These are phyloP conservation scores for Ceriops tagal DNA, from an alignment of 345 rosid genomes.

Conservation along the genomic window DNA sequence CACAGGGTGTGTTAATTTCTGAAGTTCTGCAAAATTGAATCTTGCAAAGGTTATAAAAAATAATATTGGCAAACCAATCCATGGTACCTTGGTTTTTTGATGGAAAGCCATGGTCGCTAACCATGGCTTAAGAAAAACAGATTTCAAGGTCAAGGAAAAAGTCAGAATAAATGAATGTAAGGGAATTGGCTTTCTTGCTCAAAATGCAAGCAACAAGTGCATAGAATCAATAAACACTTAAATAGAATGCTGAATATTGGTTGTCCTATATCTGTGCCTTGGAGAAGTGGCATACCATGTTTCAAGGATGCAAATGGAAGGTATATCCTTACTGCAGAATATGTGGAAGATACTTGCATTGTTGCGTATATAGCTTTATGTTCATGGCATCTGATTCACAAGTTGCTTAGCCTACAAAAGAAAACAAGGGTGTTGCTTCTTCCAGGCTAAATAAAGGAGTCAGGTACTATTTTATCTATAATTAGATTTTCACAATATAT, in stretches of 20 bases:
- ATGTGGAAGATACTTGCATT: no score
- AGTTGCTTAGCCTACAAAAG: no score
- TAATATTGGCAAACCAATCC: not conserved
- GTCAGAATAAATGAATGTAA: not conserved
- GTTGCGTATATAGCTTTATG: no score
- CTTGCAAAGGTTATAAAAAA: not conserved
- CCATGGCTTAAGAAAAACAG: slow-evolving; percentile 9
- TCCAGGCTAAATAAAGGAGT: no score
- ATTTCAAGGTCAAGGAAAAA: not conserved
- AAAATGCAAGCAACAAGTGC: not conserved
- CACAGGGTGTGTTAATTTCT: slow-evolving; percentile 35
- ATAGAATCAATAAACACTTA: not conserved
- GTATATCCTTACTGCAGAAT: no score
- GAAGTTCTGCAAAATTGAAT: slow-evolving; percentile 36
- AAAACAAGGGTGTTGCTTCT: no score
- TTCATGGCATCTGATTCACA: no score
- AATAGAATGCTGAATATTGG: not conserved
- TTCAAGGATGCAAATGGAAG: slow-evolving; percentile 16
- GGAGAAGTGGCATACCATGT: slow-evolving; percentile 14
- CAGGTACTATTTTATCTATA: no score
- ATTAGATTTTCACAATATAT: no score
- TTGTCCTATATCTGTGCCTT: no score
- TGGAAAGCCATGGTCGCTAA: slow-evolving; percentile 19
- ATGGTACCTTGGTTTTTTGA: not conserved
- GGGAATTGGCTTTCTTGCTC: no score